These are phyloP conservation scores for Bipolaris cookei DNA, from an alignment of 2,329 filamentous ascomycete genomes.

Conservation along the genomic window DNA sequence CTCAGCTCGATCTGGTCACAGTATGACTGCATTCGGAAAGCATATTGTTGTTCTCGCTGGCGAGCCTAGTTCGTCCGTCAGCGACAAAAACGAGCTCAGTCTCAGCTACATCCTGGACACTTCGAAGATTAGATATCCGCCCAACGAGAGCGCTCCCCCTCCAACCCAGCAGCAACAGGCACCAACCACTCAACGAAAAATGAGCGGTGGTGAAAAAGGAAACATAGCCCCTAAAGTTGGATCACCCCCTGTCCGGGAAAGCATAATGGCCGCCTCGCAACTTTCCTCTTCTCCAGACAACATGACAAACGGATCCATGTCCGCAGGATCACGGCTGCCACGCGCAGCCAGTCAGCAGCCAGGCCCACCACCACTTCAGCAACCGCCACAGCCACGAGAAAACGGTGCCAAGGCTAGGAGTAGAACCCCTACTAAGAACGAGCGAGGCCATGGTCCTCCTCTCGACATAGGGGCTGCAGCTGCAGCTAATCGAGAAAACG, in stretches of 20 bases:
- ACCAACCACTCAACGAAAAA: conserved; percentile 50
- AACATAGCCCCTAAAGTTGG: conserved; percentile 46
- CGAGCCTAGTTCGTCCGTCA: conserved; percentile 86
- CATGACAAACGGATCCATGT: conserved; percentile 34
- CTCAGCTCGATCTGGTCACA: conserved; percentile 91
- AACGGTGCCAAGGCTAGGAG: conserved; percentile 52
- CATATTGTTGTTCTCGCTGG: conserved; percentile 91
- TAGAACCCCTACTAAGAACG: conserved; percentile 59
- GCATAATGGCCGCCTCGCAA: conserved; percentile 44
- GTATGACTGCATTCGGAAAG: conserved; percentile 95
- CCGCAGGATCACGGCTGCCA: conserved; percentile 63
- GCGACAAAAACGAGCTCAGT: conserved; percentile 81
- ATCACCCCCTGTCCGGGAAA: conserved; percentile 52
- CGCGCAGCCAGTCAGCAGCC: conserved; percentile 65
- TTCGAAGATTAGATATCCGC: conserved; percentile 91
- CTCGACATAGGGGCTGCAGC: conserved; percentile 50
- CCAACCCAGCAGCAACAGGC: conserved; percentile 26
- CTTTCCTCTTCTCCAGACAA: conserved; percentile 46
- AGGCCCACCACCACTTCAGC: conserved; percentile 69
- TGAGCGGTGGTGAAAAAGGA: conserved; percentile 56
- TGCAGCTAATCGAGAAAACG: conserved; percentile 55
- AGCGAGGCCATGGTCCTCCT: conserved; percentile 54
- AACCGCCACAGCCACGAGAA: conserved; percentile 63
- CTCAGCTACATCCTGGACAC: conserved; percentile 93
- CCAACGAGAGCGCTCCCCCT: conserved; percentile 64